Percentiles rank a stretch among this genome's conserved stretches.
These are phyloP conservation scores for Aspergillus brasiliensis DNA, from an alignment of 2,329 filamentous ascomycete species.

Conservation along the genomic window DNA sequence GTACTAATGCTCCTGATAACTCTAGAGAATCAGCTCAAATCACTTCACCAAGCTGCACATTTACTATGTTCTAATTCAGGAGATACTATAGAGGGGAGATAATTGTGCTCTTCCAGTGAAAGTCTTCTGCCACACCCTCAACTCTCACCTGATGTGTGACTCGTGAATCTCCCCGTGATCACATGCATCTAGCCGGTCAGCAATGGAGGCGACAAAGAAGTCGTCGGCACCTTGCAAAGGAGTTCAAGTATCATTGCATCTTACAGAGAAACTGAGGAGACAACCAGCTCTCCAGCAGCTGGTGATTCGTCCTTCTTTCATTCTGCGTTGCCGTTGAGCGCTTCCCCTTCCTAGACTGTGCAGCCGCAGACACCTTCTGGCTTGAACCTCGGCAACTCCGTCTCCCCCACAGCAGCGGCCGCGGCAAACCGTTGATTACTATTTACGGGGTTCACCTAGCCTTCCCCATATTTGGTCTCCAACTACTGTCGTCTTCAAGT, in stretches of 20 bases:
- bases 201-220: neutral
- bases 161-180: constrained; percentile 10
- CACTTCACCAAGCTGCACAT: no score
- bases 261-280: neutral
- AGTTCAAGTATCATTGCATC: neutral
- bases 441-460: constrained; percentile 10
- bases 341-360: neutral
- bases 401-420: constrained; percentile 29
- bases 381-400: constrained; percentile 36
- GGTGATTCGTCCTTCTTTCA: neutral
- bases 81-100: no score
- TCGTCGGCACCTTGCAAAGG: neutral
- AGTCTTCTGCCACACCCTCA: neutral
- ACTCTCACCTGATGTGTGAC: neutral
- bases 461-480: constrained; percentile 3
- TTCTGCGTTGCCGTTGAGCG: neutral
- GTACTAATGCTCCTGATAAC: no score
- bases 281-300: neutral
- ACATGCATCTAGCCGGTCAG: constrained; percentile 7
- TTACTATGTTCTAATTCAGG: no score
- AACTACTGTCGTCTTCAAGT: neutral
- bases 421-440: constrained; percentile 8
- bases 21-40: no score
- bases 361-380: neutral
- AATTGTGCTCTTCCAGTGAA: no score